These are phyloP conservation scores for Aspergillus steynii DNA, from an alignment of 495 filamentous ascomycete genomes.

Conservation along the genomic window DNA sequence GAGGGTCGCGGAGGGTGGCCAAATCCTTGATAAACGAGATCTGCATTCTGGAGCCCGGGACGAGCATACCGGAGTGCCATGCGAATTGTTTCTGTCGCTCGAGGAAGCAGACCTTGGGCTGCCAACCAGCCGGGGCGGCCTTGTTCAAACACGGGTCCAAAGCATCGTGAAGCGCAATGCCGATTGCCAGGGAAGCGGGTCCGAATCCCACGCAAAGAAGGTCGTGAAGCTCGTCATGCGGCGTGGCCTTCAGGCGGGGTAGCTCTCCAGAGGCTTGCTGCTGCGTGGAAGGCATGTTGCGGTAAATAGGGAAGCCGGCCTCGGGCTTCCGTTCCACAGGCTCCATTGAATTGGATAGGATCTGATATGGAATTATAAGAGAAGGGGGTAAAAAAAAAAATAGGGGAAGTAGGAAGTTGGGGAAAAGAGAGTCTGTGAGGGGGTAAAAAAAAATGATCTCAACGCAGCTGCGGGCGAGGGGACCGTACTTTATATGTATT, in stretches of 20 bases:
- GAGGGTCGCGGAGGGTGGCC: slow-evolving; percentile 82
- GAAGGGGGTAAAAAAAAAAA: neutral
- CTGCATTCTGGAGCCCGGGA: slow-evolving; percentile 93
- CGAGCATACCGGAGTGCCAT: slow-evolving; percentile 95
- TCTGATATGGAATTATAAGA: neutral
- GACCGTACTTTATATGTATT: slow-evolving; percentile 11
- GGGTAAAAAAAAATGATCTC: neutral
- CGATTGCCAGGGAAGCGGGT: slow-evolving; percentile 90
- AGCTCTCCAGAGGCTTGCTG: slow-evolving; percentile 14
- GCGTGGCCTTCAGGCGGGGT: slow-evolving; percentile 28
- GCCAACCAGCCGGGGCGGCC: slow-evolving; percentile 25
- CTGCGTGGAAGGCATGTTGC: slow-evolving; percentile 24
- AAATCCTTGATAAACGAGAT: slow-evolving; percentile 98
- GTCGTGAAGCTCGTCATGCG: slow-evolving; percentile 67
- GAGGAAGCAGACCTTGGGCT: slow-evolving; percentile 76
- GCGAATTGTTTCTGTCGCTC: slow-evolving; percentile 81
- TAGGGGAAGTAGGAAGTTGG: neutral
- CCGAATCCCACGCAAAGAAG: slow-evolving; percentile 92
- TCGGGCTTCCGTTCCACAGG: slow-evolving; percentile 24
- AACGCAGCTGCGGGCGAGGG: slow-evolving; percentile 2
- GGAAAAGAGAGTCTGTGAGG: neutral
- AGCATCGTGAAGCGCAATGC: slow-evolving; percentile 81
- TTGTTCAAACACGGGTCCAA: slow-evolving; percentile 40
- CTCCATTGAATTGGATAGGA: slow-evolving; percentile 24
- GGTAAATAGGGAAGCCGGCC: slow-evolving; percentile 23